Evolutionary conservation across 495 filamentous ascomycete species (phyloP).

Genomic region (Haplographium delicatum): DNA sequence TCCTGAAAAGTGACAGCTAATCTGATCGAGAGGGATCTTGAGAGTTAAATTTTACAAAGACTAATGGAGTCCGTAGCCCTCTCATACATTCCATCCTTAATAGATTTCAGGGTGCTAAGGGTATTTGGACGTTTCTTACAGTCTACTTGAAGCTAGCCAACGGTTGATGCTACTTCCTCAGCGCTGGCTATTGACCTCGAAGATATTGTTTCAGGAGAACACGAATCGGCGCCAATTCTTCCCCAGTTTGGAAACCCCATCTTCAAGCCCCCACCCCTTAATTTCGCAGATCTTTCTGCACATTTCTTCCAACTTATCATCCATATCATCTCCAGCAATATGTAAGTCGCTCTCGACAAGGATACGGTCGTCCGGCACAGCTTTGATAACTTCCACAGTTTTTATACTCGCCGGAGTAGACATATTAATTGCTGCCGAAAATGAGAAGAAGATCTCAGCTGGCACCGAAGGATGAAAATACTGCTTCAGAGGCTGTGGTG

Average conservation of each 20-base stretch:
- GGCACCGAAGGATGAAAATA: conserved; percentile 74
- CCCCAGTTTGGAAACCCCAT: conserved; percentile 64
- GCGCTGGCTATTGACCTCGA: too few relatives aligned
- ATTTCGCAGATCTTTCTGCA: conserved; percentile 66
- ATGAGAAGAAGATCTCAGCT: conserved; percentile 78
- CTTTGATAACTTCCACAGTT: conserved; percentile 60
- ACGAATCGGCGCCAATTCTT: conserved; percentile 79
- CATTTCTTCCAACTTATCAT: conserved; percentile 67
- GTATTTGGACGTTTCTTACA: too few relatives aligned
- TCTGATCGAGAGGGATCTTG: too few relatives aligned
- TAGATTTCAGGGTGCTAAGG: too few relatives aligned
- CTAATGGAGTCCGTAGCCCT: too few relatives aligned
- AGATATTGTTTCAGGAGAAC: conserved; percentile 33
- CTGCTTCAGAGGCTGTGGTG: conserved; percentile 68
- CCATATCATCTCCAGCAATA: conserved; percentile 77
- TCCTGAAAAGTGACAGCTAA: too few relatives aligned
- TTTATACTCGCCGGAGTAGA: conserved; percentile 47
- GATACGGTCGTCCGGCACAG: conserved; percentile 69
- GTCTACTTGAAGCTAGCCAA: too few relatives aligned
- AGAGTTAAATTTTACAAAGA: too few relatives aligned
- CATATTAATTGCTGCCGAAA: conserved; percentile 81
- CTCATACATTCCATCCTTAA: too few relatives aligned
- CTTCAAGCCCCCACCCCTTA: conserved; percentile 69
- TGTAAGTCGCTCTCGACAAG: conserved; percentile 91
- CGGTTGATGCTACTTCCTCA: too few relatives aligned